Conservation (phyloP, 805 yeast species). For the Sugiyamaella smithiae region DNA sequence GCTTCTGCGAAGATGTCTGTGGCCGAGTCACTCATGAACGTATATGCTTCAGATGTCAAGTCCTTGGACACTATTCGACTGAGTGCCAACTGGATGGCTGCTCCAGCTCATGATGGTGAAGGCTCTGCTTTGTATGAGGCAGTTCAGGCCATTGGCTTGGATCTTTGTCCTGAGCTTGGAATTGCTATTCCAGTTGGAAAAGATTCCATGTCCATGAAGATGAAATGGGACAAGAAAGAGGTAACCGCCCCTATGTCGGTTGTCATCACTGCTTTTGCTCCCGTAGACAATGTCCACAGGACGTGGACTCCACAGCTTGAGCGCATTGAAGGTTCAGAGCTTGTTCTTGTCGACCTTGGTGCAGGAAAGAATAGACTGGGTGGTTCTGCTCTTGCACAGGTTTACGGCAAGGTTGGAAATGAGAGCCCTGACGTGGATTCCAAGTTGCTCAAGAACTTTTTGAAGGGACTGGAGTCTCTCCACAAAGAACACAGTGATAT, state of each 20-base stretch:
- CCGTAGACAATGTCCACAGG: slow-evolving; percentile 75
- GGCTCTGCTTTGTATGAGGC: slow-evolving; percentile 95
- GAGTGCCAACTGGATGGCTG: slow-evolving; percentile 99
- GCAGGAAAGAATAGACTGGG: slow-evolving; percentile 64
- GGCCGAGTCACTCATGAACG: slow-evolving; percentile 87
- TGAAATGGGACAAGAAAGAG: slow-evolving; percentile 85
- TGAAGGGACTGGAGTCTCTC: slow-evolving; percentile 64
- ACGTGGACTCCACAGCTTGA: slow-evolving; percentile 94
- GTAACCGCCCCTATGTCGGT: slow-evolving; percentile 95
- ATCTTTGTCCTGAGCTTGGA: slow-evolving; percentile 89
- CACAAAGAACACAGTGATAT: slow-evolving; percentile 55
- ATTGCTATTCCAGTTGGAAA: slow-evolving; percentile 96
- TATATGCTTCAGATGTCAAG: slow-evolving; percentile 85
- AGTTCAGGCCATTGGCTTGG: slow-evolving; percentile 92
- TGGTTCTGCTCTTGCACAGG: slow-evolving; percentile 94
- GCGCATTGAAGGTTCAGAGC: slow-evolving; percentile 41
- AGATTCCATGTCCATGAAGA: slow-evolving; percentile 99
- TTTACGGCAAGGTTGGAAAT: slow-evolving; percentile 82
- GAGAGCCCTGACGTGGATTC: slow-evolving; percentile 78
- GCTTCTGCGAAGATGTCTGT: slow-evolving; percentile 95
- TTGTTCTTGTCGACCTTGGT: slow-evolving; percentile 80
- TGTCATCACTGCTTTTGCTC: slow-evolving; percentile 86
- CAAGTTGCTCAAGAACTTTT: slow-evolving; percentile 60
- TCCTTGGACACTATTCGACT: slow-evolving; percentile 71
- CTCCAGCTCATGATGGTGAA: slow-evolving; percentile 92